These are phyloP conservation scores for Auricularia heimuer DNA, from an alignment of 768 basidiomycete species.

Conservation along the genomic window DNA sequence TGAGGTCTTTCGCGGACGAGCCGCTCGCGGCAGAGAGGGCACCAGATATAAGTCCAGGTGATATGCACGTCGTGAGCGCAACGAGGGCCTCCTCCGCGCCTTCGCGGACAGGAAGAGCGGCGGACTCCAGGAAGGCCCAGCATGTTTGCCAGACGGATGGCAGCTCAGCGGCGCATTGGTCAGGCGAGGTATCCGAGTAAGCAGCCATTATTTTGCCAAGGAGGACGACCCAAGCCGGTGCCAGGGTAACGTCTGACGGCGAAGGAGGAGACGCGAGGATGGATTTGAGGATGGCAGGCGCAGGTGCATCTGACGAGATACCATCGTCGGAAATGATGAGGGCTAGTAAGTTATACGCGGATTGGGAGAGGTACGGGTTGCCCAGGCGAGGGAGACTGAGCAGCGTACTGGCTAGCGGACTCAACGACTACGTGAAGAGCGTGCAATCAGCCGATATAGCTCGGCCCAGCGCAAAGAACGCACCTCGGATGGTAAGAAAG, in stretches of 20 bases:
- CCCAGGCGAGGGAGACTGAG: slow-evolving; percentile 78
- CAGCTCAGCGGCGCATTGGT: slow-evolving; percentile 44
- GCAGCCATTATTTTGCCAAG: slow-evolving; percentile 66
- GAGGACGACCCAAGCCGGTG: slow-evolving; percentile 71
- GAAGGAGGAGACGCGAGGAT: slow-evolving; percentile 60
- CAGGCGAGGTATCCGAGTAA: slow-evolving; percentile 41
- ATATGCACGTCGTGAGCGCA: slow-evolving; percentile 57
- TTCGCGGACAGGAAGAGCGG: slow-evolving; percentile 48
- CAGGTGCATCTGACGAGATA: slow-evolving; percentile 35
- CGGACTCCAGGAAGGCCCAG: slow-evolving; percentile 72
- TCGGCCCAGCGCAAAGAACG: slow-evolving; percentile 39
- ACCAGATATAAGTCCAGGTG: slow-evolving; percentile 43
- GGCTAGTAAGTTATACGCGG: slow-evolving; percentile 77
- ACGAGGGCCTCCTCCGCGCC: slow-evolving; percentile 53
- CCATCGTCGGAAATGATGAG: slow-evolving; percentile 56
- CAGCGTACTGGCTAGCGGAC: slow-evolving; percentile 57
- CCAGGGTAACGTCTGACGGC: slow-evolving; percentile 54
- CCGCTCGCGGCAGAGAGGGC: slow-evolving; percentile 18
- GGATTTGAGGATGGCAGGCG: slow-evolving; percentile 48
- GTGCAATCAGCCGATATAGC: not conserved
- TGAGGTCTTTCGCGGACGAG: slow-evolving; percentile 44
- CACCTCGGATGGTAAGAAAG: slow-evolving; percentile 42
- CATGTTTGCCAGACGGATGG: slow-evolving; percentile 60
- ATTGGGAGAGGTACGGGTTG: slow-evolving; percentile 82
- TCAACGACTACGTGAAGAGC: slow-evolving; percentile 46